phyloP scores from a whole-genome alignment of 352 stramenopile genomes.

The Phytophthora constricta region DNA sequence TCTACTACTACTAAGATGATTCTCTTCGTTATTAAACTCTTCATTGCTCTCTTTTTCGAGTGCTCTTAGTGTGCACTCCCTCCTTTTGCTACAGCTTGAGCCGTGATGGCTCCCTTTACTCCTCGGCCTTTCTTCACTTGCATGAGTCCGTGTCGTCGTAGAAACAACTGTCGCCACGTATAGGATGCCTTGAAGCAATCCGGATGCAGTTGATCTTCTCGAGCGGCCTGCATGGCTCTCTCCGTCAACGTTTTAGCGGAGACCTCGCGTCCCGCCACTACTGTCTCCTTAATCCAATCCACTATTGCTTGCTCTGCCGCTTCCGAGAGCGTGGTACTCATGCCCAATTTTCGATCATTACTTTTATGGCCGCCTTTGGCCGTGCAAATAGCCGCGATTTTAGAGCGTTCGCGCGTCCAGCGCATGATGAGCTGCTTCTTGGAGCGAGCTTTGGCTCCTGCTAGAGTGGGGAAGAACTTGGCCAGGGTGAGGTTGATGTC shows the following conservation, averaged over 20 bases:
- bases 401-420: conserved; percentile 26
- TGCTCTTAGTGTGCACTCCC: neutral
- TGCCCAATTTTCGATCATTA: conserved; percentile 30
- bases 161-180: conserved; percentile 34
- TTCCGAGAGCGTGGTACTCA: conserved; percentile 31
- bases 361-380: conserved; percentile 26
- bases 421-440: conserved; percentile 34
- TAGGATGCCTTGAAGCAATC: conserved; percentile 38
- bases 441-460: conserved; percentile 9
- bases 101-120: neutral
- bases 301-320: conserved; percentile 22
- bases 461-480: conserved; percentile 23
- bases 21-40: no score
- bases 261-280: conserved; percentile 17
- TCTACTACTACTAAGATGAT: conserved; percentile 74
- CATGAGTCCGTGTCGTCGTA: conserved; percentile 27
- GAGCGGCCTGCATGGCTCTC: conserved; percentile 20
- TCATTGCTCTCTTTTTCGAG: neutral
- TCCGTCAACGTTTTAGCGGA: conserved; percentile 20
- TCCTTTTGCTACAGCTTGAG: neutral
- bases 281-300: conserved; percentile 22
- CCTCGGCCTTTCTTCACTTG: conserved; percentile 3
- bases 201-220: conserved; percentile 25
- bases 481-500: conserved; percentile 27
- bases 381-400: conserved; percentile 32